Conservation (phyloP, 2,329 filamentous ascomycete species). For the Escovopsis sp. region DNA sequence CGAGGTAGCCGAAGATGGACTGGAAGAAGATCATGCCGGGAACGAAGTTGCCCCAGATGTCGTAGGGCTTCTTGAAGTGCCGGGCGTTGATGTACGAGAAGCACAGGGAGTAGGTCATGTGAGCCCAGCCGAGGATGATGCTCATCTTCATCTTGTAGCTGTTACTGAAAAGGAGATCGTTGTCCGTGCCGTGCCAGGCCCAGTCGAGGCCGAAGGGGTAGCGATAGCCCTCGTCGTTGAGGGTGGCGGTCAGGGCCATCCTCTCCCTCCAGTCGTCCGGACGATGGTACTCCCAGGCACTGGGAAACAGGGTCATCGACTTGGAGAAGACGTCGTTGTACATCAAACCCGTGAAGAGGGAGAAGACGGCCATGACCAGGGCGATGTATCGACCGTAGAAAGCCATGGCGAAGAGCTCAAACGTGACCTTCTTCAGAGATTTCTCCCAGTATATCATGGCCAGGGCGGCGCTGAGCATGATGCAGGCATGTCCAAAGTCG, state of each 20-base stretch:
- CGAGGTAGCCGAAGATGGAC: slow-evolving; percentile 92
- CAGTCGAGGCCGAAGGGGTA: slow-evolving; percentile 95
- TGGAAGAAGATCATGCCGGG: slow-evolving; percentile 99
- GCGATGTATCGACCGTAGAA: slow-evolving; percentile 99
- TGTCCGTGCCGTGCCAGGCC: slow-evolving; percentile 93
- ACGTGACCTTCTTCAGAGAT: slow-evolving; percentile 76
- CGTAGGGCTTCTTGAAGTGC: slow-evolving; percentile 88
- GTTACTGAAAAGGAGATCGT: slow-evolving; percentile 90
- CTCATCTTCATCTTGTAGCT: slow-evolving; percentile 99
- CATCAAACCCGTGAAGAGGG: slow-evolving; percentile 89
- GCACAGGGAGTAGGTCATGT: slow-evolving; percentile 97
- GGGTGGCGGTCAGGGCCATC: slow-evolving; percentile 47
- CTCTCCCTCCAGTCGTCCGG: slow-evolving; percentile 53
- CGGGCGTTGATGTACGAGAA: slow-evolving; percentile 85
- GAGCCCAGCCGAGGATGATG: slow-evolving; percentile 90
- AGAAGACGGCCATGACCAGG: slow-evolving; percentile 94
- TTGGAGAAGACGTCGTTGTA: slow-evolving; percentile 98
- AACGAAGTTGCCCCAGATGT: slow-evolving; percentile 94
- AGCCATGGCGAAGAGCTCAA: slow-evolving; percentile 95
- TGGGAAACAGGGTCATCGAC: slow-evolving; percentile 75
- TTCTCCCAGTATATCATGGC: slow-evolving; percentile 98
- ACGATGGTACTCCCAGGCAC: slow-evolving; percentile 70
- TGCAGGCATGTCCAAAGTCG: slow-evolving; percentile 82
- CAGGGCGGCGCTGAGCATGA: slow-evolving; percentile 70
- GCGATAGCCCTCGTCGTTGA: slow-evolving; percentile 58